These are phyloP conservation scores for Phytophthora cactorum DNA, from an alignment of 352 stramenopile species.

Conservation along the genomic window DNA sequence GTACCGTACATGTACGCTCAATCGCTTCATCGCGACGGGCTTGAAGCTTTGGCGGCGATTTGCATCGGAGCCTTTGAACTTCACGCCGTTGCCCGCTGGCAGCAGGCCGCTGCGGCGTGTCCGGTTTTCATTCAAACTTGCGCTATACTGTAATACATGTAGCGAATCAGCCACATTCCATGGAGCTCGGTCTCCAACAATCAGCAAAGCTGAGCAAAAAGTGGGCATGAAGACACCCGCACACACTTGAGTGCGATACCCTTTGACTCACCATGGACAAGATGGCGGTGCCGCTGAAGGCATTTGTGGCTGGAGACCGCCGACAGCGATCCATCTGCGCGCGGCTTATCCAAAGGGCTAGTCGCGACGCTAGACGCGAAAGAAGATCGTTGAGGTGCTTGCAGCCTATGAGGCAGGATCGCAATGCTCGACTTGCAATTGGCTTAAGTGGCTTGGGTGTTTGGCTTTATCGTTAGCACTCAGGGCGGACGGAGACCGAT, in stretches of 20 bases:
- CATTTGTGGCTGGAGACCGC: constrained; percentile 12
- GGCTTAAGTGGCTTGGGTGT: too few relatives aligned
- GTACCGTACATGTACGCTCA: background rate
- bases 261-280: constrained; percentile 19
- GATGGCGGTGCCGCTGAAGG: constrained; percentile 15
- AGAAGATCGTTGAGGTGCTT: constrained; percentile 5
- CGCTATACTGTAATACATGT: background rate
- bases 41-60: constrained; percentile 23
- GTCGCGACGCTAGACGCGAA: constrained; percentile 30
- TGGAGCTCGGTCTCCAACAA: background rate
- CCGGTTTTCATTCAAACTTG: background rate
- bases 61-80: constrained; percentile 5
- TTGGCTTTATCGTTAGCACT: too few relatives aligned
- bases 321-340: constrained; percentile 18
- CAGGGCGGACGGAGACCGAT: too few relatives aligned
- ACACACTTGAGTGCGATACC: constrained; percentile 28
- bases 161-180: too few relatives aligned
- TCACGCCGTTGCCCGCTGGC: background rate
- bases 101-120: too few relatives aligned
- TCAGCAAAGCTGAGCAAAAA: constrained; percentile 26
- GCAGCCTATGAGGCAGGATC: too few relatives aligned
- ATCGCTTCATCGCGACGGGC: constrained; percentile 13
- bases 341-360: constrained; percentile 13
- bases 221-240: constrained; percentile 15
- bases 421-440: constrained; percentile 6